Conservation (phyloP, 2,329 filamentous ascomycete species). For the Calonectria ilicicola region DNA sequence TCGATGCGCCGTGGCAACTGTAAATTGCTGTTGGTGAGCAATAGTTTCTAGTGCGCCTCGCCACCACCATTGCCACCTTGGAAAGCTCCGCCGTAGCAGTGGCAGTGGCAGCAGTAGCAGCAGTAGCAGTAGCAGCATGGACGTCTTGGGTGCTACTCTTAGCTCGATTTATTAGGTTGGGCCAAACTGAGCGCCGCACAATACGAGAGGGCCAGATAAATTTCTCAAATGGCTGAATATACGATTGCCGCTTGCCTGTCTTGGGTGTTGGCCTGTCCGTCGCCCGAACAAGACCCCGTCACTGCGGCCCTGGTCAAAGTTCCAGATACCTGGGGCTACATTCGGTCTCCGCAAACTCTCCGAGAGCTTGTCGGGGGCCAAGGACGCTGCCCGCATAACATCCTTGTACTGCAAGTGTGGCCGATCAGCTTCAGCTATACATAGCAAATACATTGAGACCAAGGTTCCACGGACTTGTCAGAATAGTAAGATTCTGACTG, state of each 20-base stretch:
- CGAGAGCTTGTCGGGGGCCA: slow-evolving; percentile 16
- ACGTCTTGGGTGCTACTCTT: neutral
- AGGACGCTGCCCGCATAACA: slow-evolving; percentile 4
- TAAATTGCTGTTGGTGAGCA: neutral
- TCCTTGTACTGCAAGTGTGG: slow-evolving; percentile 1
- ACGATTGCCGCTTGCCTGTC: slow-evolving; percentile 1
- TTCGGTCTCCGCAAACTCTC: slow-evolving; percentile 31
- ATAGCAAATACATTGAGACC: slow-evolving; percentile 5
- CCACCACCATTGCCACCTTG: slow-evolving; percentile 1
- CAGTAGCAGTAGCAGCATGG: too few species aligned
- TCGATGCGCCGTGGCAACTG: neutral
- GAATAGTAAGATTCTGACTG: slow-evolving; percentile 8
- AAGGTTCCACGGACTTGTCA: neutral
- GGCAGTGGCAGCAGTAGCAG: neutral
- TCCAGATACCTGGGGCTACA: slow-evolving; percentile 20
- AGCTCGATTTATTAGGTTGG: slow-evolving; percentile 4
- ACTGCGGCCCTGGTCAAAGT: neutral
- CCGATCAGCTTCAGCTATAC: neutral
- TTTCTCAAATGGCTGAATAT: slow-evolving; percentile 11
- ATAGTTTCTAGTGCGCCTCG: neutral
- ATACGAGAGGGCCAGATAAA: slow-evolving; percentile 10
- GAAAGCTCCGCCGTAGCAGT: slow-evolving; percentile 10
- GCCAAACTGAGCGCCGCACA: neutral
- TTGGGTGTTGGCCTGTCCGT: neutral
- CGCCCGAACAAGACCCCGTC: slow-evolving; percentile 2